Evolutionary conservation across 1,284 basidiomycete genomes (phyloP).

Genomic region (Heliocybe sulcata): DNA sequence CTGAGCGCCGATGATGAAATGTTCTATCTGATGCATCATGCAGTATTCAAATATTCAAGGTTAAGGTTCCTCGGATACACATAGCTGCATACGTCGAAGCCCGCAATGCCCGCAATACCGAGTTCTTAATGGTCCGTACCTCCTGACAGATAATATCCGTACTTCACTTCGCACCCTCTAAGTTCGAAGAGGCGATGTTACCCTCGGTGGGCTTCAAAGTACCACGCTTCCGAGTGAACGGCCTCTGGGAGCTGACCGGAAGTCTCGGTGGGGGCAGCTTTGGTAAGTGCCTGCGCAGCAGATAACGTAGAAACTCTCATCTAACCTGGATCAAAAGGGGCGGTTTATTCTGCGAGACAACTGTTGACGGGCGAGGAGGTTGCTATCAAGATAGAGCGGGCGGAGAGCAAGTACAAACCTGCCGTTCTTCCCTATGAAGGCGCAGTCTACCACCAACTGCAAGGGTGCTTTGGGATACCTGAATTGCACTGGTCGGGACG

Average conservation of each 20-base stretch:
- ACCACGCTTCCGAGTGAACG: neutral
- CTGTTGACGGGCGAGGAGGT: neutral
- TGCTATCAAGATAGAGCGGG: too few relatives aligned
- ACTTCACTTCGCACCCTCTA: neutral
- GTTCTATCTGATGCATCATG: too few relatives aligned
- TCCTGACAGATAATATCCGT: neutral
- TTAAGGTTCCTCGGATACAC: too few relatives aligned
- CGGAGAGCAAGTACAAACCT: too few relatives aligned
- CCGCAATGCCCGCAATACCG: too few relatives aligned
- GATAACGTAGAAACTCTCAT: neutral
- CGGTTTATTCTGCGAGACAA: neutral
- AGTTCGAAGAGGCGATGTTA: neutral
- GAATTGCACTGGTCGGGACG: neutral
- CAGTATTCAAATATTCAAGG: too few relatives aligned
- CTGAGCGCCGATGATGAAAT: too few relatives aligned
- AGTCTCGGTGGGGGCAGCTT: neutral
- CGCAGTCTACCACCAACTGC: too few relatives aligned
- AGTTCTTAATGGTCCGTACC: neutral
- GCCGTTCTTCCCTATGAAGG: too few relatives aligned
- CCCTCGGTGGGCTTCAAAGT: neutral
- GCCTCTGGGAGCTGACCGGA: neutral
- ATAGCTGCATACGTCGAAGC: too few relatives aligned
- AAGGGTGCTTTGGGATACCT: neutral
- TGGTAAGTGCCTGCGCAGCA: neutral
- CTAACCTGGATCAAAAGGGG: neutral